Evolutionary conservation across 148 eudicot genomes (phyloP).

Genomic region (Spergularia marina): DNA sequence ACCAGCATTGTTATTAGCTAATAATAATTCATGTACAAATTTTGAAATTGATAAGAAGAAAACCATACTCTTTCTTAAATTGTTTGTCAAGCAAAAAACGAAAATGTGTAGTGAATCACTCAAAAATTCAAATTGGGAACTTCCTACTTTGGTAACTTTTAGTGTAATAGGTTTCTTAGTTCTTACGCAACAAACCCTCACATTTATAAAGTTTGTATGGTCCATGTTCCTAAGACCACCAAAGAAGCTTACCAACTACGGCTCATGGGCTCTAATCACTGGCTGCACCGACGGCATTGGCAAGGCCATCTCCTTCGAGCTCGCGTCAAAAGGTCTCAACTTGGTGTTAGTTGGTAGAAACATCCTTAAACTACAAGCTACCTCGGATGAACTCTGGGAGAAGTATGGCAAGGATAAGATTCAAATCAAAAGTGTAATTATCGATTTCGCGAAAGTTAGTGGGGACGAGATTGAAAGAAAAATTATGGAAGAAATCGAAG

Average conservation of each 20-base stretch:
- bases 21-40: no score
- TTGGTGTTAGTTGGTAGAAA: constrained; percentile 45
- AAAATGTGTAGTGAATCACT: no score
- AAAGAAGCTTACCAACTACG: constrained; percentile 42
- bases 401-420: constrained; percentile 6
- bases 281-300: constrained; percentile 66
- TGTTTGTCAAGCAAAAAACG: no score
- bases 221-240: constrained; percentile 36
- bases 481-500: constrained; percentile 45
- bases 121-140: no score
- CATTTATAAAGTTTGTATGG: constrained; percentile 31
- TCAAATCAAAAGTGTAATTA: constrained; percentile 55
- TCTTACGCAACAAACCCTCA: constrained; percentile 14
- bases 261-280: constrained; percentile 58
- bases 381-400: constrained; percentile 27
- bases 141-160: not conserved
- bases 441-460: constrained; percentile 58
- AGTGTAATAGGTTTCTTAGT: constrained; percentile 25
- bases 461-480: constrained; percentile 36
- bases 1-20: no score
- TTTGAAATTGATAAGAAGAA: no score
- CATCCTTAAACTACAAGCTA: constrained; percentile 33
- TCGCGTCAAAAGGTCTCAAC: constrained; percentile 47
- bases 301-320: constrained; percentile 37
- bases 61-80: no score